Evolutionary conservation across 495 filamentous ascomycete genomes (phyloP).

Genomic region (Podospora bellae-mahoneyi): DNA sequence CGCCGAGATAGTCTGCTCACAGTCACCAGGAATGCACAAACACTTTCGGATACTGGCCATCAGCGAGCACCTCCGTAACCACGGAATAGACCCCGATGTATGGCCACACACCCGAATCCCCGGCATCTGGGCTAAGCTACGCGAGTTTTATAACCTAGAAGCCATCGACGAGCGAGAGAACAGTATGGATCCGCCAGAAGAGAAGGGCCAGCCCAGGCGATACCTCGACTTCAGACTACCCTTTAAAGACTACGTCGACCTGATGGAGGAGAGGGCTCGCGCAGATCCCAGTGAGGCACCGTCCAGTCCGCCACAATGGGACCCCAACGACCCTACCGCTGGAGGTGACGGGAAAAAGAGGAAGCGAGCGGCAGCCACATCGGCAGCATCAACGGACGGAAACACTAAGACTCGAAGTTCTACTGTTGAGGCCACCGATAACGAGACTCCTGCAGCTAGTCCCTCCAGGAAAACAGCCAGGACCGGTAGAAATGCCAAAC

Average conservation of each 20-base stretch:
- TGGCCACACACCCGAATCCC: constrained; percentile 80
- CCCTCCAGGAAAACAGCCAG: constrained; percentile 35
- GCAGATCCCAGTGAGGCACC: constrained; percentile 55
- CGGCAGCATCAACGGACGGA: constrained; percentile 26
- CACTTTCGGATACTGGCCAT: constrained; percentile 95
- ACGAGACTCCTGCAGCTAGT: constrained; percentile 36
- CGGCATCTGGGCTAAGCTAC: constrained; percentile 87
- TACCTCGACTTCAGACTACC: constrained; percentile 76
- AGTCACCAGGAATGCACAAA: constrained; percentile 78
- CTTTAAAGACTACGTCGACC: constrained; percentile 67
- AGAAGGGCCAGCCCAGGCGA: constrained; percentile 48
- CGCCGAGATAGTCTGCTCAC: neutral
- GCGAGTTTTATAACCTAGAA: constrained; percentile 80
- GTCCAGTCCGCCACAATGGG: constrained; percentile 54
- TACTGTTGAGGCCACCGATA: constrained; percentile 56
- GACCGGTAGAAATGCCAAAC: constrained; percentile 38
- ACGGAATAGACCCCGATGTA: constrained; percentile 68
- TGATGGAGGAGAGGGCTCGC: constrained; percentile 66
- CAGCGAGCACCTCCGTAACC: constrained; percentile 76
- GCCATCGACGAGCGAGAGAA: constrained; percentile 83
- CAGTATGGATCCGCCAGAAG: constrained; percentile 59
- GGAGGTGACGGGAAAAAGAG: constrained; percentile 44
- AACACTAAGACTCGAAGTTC: constrained; percentile 45
- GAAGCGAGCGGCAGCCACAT: constrained; percentile 30
- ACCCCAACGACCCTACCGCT: constrained; percentile 34